Conservation (phyloP, 75 land plant genomes). For the Pinus tabuliformis region DNA sequence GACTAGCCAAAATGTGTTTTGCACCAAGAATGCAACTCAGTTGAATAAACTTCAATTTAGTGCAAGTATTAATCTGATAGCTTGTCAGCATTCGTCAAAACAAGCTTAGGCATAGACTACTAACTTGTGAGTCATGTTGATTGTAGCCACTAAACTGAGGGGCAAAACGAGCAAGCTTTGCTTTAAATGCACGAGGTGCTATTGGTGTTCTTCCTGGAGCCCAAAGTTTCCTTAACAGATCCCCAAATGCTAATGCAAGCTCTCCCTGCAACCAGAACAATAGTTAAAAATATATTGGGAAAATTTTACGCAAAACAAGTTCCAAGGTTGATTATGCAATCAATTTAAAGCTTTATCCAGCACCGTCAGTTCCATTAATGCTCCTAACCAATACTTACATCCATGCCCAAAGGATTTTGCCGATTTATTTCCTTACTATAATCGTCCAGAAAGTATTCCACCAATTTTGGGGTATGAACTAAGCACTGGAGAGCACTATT, state of each 20-base stretch:
- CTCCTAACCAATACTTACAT: not conserved
- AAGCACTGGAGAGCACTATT: slow-evolving; percentile 91
- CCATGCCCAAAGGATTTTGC: slow-evolving; percentile 78
- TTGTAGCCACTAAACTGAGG: slow-evolving; percentile 94
- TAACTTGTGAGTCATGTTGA: slow-evolving; percentile 94
- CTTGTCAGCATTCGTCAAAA: not conserved
- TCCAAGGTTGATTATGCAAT: not conserved
- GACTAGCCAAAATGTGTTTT: no score
- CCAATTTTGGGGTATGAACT: slow-evolving; percentile 77
- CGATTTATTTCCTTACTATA: slow-evolving; percentile 68
- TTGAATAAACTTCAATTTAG: not conserved
- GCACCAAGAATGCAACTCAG: no score
- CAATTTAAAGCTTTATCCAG: not conserved
- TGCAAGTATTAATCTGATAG: not conserved
- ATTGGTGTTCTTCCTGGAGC: slow-evolving; percentile 68
- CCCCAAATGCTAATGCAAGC: slow-evolving; percentile 89
- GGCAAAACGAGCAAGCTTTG: slow-evolving; percentile 81
- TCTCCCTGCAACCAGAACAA: slow-evolving; percentile 60
- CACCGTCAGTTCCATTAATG: not conserved
- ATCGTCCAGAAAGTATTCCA: slow-evolving; percentile 80
- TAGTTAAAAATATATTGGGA: not conserved
- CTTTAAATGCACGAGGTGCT: slow-evolving; percentile 70
- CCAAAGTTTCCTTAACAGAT: slow-evolving; percentile 81
- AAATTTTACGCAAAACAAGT: not conserved
- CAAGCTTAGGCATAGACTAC: slow-evolving; percentile 9